These are phyloP conservation scores for Panicum hallii DNA, from an alignment of 202 grass and related monocot genomes.

Conservation along the genomic window DNA sequence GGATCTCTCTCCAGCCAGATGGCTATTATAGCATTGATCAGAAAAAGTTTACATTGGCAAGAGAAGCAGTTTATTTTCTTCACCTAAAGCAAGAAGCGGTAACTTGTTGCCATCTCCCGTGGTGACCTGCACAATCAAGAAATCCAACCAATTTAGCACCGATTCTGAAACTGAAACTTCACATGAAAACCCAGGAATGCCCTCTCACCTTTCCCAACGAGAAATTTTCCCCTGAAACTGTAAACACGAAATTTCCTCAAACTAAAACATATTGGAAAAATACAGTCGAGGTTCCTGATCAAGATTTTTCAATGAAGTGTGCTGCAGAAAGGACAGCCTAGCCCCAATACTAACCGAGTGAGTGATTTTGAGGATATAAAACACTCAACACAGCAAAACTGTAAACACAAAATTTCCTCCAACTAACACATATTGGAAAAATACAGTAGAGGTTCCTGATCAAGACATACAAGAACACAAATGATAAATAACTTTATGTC, in stretches of 20 bases:
- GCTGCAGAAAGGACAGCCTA: not conserved
- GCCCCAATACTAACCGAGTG: not conserved
- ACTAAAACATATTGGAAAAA: not conserved
- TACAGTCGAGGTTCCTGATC: conserved; percentile 4
- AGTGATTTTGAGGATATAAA: not conserved
- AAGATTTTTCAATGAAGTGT: not conserved
- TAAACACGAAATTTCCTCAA: not conserved
- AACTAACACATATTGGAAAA: too few relatives aligned
- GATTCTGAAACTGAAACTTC: not conserved
- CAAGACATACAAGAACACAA: too few relatives aligned
- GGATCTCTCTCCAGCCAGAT: too few relatives aligned
- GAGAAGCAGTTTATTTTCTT: conserved; percentile 76
- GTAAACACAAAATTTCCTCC: too few relatives aligned
- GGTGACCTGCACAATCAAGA: conserved; percentile 53
- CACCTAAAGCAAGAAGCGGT: conserved; percentile 81
- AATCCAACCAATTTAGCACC: conserved; percentile 13
- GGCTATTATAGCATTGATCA: too few relatives aligned
- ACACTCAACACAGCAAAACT: not conserved
- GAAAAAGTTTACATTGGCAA: conserved; percentile 55
- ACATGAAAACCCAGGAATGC: not conserved
- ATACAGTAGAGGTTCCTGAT: too few relatives aligned
- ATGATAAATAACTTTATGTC: too few relatives aligned
- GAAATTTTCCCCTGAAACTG: not conserved
- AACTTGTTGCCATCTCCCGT: conserved; percentile 39
- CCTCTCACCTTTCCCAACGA: not conserved